Base-by-base conservation (phyloP, 106 monocot genomes). In the Agapanthus africanus region DNA sequence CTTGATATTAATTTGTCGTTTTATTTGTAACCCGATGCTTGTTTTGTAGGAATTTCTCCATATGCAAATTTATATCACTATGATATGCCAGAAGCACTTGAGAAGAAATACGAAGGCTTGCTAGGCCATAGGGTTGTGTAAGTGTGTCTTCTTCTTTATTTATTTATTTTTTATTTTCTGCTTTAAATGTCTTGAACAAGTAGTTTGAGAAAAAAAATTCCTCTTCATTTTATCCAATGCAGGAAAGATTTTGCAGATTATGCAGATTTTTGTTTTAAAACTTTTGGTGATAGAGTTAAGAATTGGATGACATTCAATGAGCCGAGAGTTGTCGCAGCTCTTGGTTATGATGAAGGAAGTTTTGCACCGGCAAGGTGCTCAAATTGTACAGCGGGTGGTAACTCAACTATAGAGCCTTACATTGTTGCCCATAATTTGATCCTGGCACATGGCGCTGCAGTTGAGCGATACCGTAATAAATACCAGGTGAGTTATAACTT, bases 41-140 rank as follows among this genome's bases (percentile, higher is more conserved):
- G 18, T 32, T 68, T 18, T 42, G 30, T 41, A 97, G 95, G 92
- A 14, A 83, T 97, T 54, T 90, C 89, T 28, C 97, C 97, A 3
- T 97, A 97, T 79, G 97, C 88, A 50, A 97, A 91, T 83, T 75
- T 97, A 2, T 97, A 92, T 73, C 97, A 97, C 80, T 92, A 97
- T 67, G 97, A 97, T 69, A 84, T 97, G 22, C 97, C 97, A 19
- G 78, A 75, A 66, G 89, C 88, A 59, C 82, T 97, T 27, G 89
- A 97, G 73, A 66, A 82, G 74, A 59, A 80, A 65, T 97, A 89
- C 71, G 63, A 66, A 40, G 95, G 95, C 38, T 73, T 86, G 57
- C 70, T 97, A 25, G 89, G 84, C 80, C 52, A 63, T 34, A 73
- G 77, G 74, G 59, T 89, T 28, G 88, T 91, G 95, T 97, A 83